phyloP scores from a whole-genome alignment of 805 yeast species.

The Grigorovia transvaalensis region DNA sequence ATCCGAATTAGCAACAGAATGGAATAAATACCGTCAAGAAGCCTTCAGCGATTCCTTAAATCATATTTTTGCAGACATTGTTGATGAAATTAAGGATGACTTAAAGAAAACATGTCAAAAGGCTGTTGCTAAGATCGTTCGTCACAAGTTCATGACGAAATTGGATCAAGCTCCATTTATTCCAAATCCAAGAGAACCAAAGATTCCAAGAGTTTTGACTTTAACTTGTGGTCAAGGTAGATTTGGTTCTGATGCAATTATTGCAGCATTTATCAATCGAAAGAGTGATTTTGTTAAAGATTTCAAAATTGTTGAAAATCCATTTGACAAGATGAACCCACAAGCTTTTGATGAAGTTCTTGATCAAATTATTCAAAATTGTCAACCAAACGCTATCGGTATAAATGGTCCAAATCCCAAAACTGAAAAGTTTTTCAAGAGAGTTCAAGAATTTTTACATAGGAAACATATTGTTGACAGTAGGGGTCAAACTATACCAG shows the following conservation, averaged over 20 bases:
- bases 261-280: conserved; percentile 70
- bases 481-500: conserved; percentile 49
- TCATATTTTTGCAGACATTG: conserved; percentile 54
- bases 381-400: conserved; percentile 83
- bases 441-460: conserved; percentile 45
- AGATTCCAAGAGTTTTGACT: conserved; percentile 75
- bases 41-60: conserved; percentile 60
- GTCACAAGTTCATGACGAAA: conserved; percentile 56
- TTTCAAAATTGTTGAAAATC: conserved; percentile 67
- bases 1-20: conserved; percentile 60
- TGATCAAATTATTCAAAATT: conserved; percentile 45
- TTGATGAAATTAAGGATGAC: conserved; percentile 73
- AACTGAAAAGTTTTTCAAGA: conserved; percentile 50
- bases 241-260: conserved; percentile 69
- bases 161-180: conserved; percentile 90
- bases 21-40: conserved; percentile 69
- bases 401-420: conserved; percentile 79
- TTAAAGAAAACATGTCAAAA: conserved; percentile 69
- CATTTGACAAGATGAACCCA: conserved; percentile 39
- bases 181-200: conserved; percentile 73
- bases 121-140: conserved; percentile 54
- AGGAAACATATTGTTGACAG: conserved; percentile 44
- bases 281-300: conserved; percentile 69
- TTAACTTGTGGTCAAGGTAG: conserved; percentile 82
- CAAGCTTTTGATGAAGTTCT: conserved; percentile 59